Conservation (phyloP, 1,284 basidiomycete species). For the Malassezia nana region DNA sequence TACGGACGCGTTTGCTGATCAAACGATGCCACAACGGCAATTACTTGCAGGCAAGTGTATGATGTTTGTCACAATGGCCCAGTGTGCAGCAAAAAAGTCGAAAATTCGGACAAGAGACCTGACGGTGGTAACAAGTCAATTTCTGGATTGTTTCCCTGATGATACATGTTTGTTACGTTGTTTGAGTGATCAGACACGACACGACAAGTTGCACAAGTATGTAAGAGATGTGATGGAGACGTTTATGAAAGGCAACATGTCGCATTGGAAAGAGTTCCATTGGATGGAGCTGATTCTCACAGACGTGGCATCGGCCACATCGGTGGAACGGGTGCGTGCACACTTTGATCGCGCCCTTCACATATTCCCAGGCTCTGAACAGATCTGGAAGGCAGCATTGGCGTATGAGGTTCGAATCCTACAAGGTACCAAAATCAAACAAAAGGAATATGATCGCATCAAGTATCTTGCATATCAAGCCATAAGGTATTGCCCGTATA, state of each 20-base stretch:
- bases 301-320: background rate
- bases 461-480: conserved; percentile 11
- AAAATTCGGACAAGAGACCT: background rate
- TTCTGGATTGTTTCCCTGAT: background rate
- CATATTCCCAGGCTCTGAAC: background rate
- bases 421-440: background rate
- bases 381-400: background rate
- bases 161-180: background rate
- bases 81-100: background rate
- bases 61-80: background rate
- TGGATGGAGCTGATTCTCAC: background rate
- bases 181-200: background rate
- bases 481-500: conserved; percentile 10
- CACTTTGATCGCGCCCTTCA: background rate
- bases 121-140: background rate
- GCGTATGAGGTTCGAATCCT: background rate
- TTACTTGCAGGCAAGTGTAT: background rate
- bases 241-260: background rate
- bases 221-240: background rate
- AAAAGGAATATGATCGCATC: background rate
- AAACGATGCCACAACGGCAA: background rate
- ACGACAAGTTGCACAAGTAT: background rate
- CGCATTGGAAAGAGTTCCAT: background rate
- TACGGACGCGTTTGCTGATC: background rate
- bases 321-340: background rate